Evolutionary conservation across 371 early-diverging fungal species (phyloP).

Genomic region (Rhizopus delemar): DNA sequence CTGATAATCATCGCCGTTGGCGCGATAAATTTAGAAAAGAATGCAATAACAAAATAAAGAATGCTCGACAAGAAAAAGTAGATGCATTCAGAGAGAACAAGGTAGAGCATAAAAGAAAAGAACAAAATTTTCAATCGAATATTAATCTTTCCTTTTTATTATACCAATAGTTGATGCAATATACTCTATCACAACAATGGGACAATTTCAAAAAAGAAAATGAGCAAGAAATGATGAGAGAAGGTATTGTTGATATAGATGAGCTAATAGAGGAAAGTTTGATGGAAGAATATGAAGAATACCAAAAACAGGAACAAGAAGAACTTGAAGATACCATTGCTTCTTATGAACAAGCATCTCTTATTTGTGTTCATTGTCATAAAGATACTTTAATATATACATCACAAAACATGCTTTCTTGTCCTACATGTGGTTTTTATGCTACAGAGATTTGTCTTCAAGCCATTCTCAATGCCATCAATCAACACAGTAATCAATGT

Average conservation of each 20-base stretch:
- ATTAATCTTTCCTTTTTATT: neutral
- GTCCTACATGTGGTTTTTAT: constrained; percentile 24
- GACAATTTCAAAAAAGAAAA: constrained; percentile 12
- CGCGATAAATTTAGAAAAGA: constrained; percentile 19
- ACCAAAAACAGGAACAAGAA: constrained; percentile 2
- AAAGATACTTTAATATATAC: constrained; percentile 1
- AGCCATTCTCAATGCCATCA: neutral
- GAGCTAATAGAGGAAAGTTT: constrained; percentile 21
- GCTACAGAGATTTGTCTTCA: constrained; percentile 7
- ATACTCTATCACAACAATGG: constrained; percentile 15
- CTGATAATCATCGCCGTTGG: constrained; percentile 19
- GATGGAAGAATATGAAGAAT: constrained; percentile 2
- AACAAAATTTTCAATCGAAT: neutral
- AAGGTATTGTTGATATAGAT: constrained; percentile 22
- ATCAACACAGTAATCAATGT: constrained; percentile 8
- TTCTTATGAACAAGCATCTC: constrained; percentile 6
- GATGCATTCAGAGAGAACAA: constrained; percentile 17
- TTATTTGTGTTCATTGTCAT: constrained; percentile 17
- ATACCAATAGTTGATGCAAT: constrained; percentile 17
- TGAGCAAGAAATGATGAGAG: constrained; percentile 18
- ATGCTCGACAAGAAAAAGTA: constrained; percentile 14
- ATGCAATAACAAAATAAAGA: constrained; percentile 10
- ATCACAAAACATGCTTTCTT: neutral
- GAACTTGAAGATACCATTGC: constrained; percentile 4
- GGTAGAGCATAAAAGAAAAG: constrained; percentile 2